phyloP scores from a whole-genome alignment of 164 flowering plant genomes.

The Magnolia changhungtana region DNA sequence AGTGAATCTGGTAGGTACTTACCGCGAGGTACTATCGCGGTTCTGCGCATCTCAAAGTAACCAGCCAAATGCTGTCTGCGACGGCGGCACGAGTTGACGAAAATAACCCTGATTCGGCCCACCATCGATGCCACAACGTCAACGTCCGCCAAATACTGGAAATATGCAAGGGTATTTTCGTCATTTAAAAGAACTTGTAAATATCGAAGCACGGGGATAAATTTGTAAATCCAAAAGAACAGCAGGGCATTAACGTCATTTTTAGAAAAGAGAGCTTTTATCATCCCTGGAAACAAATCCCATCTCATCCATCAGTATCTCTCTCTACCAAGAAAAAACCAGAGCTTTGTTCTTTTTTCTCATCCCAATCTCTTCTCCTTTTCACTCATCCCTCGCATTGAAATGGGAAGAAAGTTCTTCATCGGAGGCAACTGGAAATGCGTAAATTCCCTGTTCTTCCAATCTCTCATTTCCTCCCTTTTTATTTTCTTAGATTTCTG shows the following conservation, averaged over 20 bases:
- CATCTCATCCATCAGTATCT: background rate
- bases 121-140: too few species aligned
- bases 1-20: too few species aligned
- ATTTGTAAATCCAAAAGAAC: too few species aligned
- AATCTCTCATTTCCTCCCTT: background rate
- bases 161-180: too few species aligned
- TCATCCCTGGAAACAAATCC: background rate
- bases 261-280: background rate
- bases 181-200: too few species aligned
- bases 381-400: background rate
- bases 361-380: background rate
- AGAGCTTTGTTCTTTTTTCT: background rate
- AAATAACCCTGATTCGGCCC: too few species aligned
- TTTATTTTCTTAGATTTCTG: background rate
- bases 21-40: too few species aligned
- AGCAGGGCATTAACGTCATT: background rate
- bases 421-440: conserved; percentile 98
- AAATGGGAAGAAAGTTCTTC: conserved; percentile 75
- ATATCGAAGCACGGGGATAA: too few species aligned
- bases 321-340: background rate
- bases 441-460: conserved; percentile 31
- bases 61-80: too few species aligned
- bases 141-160: too few species aligned
- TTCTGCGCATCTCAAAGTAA: too few species aligned
- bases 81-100: too few species aligned